Percentiles rank a stretch among this genome's conserved stretches.
Evolutionary conservation across 208 protist genomes (phyloP).

Genomic region (Trypanosoma brucei): DNA sequence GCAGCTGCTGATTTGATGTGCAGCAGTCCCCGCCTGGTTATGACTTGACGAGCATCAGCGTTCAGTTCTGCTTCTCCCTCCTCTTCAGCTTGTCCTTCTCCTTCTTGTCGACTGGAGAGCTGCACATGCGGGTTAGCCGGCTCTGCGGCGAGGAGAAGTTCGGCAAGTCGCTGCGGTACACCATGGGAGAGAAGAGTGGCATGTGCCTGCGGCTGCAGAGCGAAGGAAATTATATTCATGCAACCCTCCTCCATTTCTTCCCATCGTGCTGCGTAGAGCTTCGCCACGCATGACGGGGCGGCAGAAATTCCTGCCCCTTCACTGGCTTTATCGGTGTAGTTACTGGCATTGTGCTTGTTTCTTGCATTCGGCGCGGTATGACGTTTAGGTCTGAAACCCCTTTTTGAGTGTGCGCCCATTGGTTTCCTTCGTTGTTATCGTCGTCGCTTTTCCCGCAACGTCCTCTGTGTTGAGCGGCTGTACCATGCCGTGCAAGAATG

Average conservation of each 20-base stretch:
- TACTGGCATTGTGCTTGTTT: slow-evolving; percentile 9
- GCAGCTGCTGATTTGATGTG: slow-evolving; percentile 51
- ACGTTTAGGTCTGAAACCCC: slow-evolving; percentile 7
- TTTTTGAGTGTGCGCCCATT: slow-evolving; percentile 17
- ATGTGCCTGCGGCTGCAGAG: slow-evolving; percentile 35
- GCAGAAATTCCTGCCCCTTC: not conserved
- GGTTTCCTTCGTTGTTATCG: slow-evolving; percentile 7
- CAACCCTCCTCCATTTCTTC: slow-evolving; percentile 51
- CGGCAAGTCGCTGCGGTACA: slow-evolving; percentile 46
- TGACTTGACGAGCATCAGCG: slow-evolving; percentile 1
- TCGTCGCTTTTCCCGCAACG: not conserved
- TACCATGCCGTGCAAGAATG: no score
- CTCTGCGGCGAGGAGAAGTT: slow-evolving; percentile 34
- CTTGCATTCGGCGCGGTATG: slow-evolving; percentile 3
- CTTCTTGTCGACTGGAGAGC: not conserved
- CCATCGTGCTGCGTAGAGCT: slow-evolving; percentile 37
- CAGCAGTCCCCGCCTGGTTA: slow-evolving; percentile 27
- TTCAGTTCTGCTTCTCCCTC: not conserved
- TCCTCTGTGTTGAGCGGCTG: no score
- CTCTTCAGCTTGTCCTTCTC: not conserved
- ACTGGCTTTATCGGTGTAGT: slow-evolving; percentile 11
- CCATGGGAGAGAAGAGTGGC: slow-evolving; percentile 23
- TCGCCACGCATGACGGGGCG: slow-evolving; percentile 32
- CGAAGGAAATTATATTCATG: slow-evolving; percentile 41
- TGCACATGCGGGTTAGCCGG: slow-evolving; percentile 2